Conservation (phyloP, 129 eudicot genomes). For the Apium graveolens region DNA sequence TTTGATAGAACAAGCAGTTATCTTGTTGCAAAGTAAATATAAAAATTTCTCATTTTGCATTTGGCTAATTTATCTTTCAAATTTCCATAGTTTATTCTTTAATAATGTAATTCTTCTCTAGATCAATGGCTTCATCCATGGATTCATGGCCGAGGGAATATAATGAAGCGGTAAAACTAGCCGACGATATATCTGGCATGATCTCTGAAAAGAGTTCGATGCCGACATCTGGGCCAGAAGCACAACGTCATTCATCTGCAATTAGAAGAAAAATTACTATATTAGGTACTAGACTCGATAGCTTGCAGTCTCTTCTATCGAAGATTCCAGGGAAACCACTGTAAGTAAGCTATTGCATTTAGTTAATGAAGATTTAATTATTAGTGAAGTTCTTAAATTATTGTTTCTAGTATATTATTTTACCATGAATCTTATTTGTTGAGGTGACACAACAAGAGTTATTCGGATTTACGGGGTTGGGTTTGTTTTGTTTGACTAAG, state of each 20-base stretch:
- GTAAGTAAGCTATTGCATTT: constrained; percentile 27
- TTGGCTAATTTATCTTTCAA: neutral
- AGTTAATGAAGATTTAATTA: neutral
- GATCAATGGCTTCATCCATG: constrained; percentile 55
- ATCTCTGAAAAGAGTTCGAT: constrained; percentile 58
- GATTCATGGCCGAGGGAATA: constrained; percentile 79
- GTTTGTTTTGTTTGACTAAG: neutral
- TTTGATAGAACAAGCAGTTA: neutral
- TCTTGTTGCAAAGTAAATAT: neutral
- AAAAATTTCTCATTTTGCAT: neutral
- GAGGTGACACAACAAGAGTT: neutral
- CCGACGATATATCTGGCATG: constrained; percentile 65
- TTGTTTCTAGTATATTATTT: neutral
- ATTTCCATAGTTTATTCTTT: neutral
- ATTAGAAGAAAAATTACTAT: constrained; percentile 72
- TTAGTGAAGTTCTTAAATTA: neutral
- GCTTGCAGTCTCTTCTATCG: constrained; percentile 53
- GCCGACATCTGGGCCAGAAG: constrained; percentile 62
- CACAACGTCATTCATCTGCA: constrained; percentile 71
- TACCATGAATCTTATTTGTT: neutral
- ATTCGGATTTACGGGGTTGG: neutral
- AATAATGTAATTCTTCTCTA: neutral
- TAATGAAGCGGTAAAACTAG: constrained; percentile 66
- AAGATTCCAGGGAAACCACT: constrained; percentile 78
- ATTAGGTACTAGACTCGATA: constrained; percentile 70